Evolutionary conservation across 2,329 filamentous ascomycete species (phyloP).

Genomic region (Gaeumannomyces tritici): DNA sequence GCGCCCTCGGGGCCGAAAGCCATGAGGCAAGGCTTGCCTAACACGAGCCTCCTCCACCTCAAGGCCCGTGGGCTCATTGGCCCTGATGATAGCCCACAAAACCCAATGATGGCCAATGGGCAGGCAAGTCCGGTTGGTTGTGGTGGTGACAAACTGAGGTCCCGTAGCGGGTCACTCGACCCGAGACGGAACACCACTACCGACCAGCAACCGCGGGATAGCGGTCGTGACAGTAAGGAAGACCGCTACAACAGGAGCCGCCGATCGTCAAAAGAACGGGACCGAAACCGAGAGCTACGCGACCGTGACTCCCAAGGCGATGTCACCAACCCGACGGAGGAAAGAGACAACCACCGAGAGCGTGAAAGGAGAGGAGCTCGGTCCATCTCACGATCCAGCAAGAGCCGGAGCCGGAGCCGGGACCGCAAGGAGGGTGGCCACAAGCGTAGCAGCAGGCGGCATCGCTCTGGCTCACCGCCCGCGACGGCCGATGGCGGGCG

Average conservation of each 20-base stretch:
- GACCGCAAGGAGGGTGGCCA: slow-evolving; percentile 31
- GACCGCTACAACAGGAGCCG: not conserved
- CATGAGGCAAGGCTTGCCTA: slow-evolving; percentile 81
- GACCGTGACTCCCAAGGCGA: slow-evolving; percentile 12
- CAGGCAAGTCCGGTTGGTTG: slow-evolving; percentile 8
- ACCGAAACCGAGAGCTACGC: slow-evolving; percentile 7
- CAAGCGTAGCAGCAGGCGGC: slow-evolving; percentile 36
- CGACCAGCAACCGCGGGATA: not conserved
- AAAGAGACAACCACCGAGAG: slow-evolving; percentile 13
- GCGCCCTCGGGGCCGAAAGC: slow-evolving; percentile 91
- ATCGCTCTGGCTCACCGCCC: slow-evolving; percentile 39
- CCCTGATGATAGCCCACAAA: slow-evolving; percentile 10
- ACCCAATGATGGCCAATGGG: slow-evolving; percentile 9
- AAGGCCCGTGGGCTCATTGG: slow-evolving; percentile 32
- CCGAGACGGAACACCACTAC: slow-evolving; percentile 8
- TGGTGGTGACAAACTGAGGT: slow-evolving; percentile 23
- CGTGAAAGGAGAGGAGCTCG: slow-evolving; percentile 15
- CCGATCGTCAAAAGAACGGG: slow-evolving; percentile 21
- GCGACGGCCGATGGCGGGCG: slow-evolving; percentile 28
- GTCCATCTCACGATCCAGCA: slow-evolving; percentile 24
- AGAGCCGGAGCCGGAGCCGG: slow-evolving; percentile 29
- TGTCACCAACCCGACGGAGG: not conserved
- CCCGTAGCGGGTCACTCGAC: slow-evolving; percentile 38
- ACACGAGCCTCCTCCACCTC: slow-evolving; percentile 64
- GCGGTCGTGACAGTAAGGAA: slow-evolving; percentile 1